A percentile compares a stretch with the other conserved stretches of the same genome.
phyloP scores from a whole-genome alignment of 495 filamentous ascomycete genomes.

The Tuber brumale region DNA sequence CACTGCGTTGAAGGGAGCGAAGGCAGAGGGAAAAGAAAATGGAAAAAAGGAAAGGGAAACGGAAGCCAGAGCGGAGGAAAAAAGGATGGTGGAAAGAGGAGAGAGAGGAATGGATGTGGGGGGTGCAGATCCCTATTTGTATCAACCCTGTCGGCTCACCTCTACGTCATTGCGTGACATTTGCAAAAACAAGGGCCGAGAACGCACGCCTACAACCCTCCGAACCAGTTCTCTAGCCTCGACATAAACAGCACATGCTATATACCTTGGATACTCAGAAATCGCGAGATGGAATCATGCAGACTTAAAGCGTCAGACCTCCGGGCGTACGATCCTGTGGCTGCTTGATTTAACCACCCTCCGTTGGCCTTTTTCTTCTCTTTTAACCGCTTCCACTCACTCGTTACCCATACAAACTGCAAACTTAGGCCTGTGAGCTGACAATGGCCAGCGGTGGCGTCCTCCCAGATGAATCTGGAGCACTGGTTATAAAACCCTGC shows the following conservation, averaged over 20 bases:
- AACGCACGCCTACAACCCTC: not conserved
- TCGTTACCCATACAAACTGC: not conserved
- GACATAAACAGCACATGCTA: no score
- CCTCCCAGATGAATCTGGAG: conserved; percentile 73
- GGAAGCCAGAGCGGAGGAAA: not conserved
- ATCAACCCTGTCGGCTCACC: not conserved
- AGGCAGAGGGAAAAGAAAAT: not conserved
- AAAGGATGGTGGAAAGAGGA: not conserved
- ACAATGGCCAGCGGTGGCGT: conserved; percentile 70
- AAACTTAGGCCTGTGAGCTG: conserved; percentile 13
- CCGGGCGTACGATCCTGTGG: no score
- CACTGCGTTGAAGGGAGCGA: no score
- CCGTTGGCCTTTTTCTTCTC: conserved; percentile 7
- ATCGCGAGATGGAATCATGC: no score
- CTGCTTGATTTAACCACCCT: no score
- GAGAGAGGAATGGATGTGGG: not conserved
- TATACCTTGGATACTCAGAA: no score
- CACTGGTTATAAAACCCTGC: no score
- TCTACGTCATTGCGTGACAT: not conserved
- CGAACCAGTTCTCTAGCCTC: no score
- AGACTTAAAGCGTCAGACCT: no score
- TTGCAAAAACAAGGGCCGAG: not conserved
- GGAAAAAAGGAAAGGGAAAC: not conserved
- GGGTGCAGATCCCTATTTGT: not conserved
- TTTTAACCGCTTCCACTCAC: not conserved